Base-by-base conservation (phyloP, 345 rosid species). In the Hypericum androsaemum region DNA sequence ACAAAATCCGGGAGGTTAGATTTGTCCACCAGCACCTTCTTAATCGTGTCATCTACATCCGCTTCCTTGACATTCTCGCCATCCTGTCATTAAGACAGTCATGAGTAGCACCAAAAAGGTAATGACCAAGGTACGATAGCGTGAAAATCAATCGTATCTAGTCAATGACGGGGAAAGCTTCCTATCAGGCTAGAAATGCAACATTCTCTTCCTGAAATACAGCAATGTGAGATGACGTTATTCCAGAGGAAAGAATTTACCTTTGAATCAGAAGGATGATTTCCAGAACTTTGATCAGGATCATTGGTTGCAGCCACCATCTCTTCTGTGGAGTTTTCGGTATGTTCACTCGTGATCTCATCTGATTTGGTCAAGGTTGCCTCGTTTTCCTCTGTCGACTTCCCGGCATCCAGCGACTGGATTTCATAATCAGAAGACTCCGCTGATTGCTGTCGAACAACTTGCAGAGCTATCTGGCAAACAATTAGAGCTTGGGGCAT, bases 401-500 rank as follows among this genome's bases (percentile, higher is more conserved):
- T 62, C 7, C 7, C 65, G 17, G 7, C 13, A 12, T n/a, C 9
- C 7, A 46, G 6, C 10, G 37, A 57, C 52, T 58, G 44, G 14
- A 14, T 75, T 62, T 40, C 76, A 56, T 57, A 49, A 60, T 44
- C 81, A 47, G 52, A 65, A 68, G 86, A 61, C 68, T 68, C 80
- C 61, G 49, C 70, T 8, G 59, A 47, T 61, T 79, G 86, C 70
- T 66, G 73, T 3, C 99, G 79, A 46, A 94, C 99, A 59, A 94
- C 80, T 70, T 84, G 65, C 67, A 94, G 72, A n/a, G 99, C 95
- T 77, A 88, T 86, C 97, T 94, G 75, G 66, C 50, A 51, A 39
- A 38, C 56, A 47, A 38, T 22, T 36, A 67, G 37, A 48, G 17
- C 9, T 22, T 22, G 32, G 4, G 32, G 32, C 32, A 22, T 22